Base-by-base conservation (phyloP, 768 basidiomycete species). In the Lentinula raphanica region DNA sequence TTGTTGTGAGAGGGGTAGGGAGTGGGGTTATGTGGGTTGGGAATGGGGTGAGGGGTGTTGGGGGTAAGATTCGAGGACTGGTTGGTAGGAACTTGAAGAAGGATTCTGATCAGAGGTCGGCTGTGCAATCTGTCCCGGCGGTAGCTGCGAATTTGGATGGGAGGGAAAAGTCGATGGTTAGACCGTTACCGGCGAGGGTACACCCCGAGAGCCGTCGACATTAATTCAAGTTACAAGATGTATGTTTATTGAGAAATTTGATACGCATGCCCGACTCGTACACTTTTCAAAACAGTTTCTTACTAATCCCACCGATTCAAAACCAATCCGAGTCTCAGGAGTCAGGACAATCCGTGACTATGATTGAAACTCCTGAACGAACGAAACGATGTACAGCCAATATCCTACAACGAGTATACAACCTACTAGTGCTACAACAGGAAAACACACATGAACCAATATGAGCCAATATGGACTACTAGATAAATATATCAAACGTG, bases 1-100 rank as follows among this genome's bases (percentile, higher is more conserved):
- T 53, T 9, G 67, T 63, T 5, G 67, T 69, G 48, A 46, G 53
- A 42, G 58, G 60, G 17, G 61, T 67, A 49, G 29, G 45, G 13
- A 57, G 23, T 29, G 46, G 27, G 17, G 46, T 15, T 2, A 27
- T 23, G 0, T 36, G 12, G 29, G 54, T 45, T 13, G 32, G 25
- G 17, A 38, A 21, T 21, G 13, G 49, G 6, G 49, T 13, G 19
- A 36, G n/a, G 3, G 11, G 31, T 9, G 49, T n/a, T 12, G 29
- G 29, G 31, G 17, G 8, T 2, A 21, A 23, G 23, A 17, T 29
- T 5, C 2, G 25, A 31, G 29, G 46, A 15, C 15, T 49, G 13
- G 3, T 29, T 19, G 49, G 11, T 50, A 35, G 49, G 49, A 35
- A 19, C n/a, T n/a, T n/a, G n/a, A n/a, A n/a, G 21, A 32, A 35